Percentiles rank a stretch among this genome's conserved stretches.
These are phyloP conservation scores for Lepraria neglecta DNA, from an alignment of 495 filamentous ascomycete genomes.

Conservation along the genomic window DNA sequence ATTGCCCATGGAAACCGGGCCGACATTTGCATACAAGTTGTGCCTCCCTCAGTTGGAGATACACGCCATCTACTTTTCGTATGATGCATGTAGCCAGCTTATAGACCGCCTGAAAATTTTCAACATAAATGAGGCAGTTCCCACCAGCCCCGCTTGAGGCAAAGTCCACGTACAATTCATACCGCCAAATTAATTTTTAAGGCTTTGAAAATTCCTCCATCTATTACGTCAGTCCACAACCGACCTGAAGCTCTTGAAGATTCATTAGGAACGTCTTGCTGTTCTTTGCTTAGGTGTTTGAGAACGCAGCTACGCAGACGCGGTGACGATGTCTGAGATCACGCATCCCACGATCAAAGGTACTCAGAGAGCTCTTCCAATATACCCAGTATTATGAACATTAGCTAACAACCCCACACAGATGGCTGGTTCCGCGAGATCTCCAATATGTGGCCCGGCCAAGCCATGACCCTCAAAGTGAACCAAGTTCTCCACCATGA, in stretches of 20 bases:
- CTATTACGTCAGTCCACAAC: neutral
- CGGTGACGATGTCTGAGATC: slow-evolving; percentile 46
- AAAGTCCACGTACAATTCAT: slow-evolving; percentile 10
- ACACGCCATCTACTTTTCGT: no score
- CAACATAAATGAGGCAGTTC: neutral
- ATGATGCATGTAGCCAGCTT: neutral
- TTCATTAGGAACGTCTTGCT: no score
- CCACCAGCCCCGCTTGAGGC: slow-evolving; percentile 15
- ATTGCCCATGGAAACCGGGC: neutral
- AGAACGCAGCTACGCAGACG: neutral
- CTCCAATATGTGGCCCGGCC: slow-evolving; percentile 96
- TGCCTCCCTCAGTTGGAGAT: no score
- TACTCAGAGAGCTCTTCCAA: slow-evolving; percentile 21
- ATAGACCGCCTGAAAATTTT: neutral
- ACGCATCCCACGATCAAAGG: slow-evolving; percentile 57
- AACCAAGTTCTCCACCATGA: slow-evolving; percentile 97
- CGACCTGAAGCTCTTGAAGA: neutral
- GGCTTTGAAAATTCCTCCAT: neutral
- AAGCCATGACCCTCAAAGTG: slow-evolving; percentile 97
- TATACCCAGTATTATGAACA: neutral
- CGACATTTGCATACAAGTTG: no score
- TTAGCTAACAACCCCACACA: slow-evolving; percentile 32
- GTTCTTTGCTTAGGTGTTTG: neutral
- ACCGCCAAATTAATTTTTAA: neutral
- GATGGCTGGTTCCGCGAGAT: slow-evolving; percentile 99